Evolutionary conservation across 1,139 yeast genomes (phyloP).

Genomic region (Blastobotrys indianensis): DNA sequence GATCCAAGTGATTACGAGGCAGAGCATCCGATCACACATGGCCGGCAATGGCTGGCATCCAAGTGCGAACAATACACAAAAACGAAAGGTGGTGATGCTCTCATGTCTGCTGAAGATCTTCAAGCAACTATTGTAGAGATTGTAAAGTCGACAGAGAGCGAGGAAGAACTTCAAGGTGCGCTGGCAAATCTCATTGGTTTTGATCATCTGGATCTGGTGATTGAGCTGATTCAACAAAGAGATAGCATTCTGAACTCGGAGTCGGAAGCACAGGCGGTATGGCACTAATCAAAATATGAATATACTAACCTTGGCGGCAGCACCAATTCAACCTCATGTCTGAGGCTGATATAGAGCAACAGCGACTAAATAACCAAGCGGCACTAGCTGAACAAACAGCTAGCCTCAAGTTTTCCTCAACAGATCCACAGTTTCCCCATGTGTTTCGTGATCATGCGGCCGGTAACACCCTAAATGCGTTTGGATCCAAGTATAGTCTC

Average conservation of each 20-base stretch:
- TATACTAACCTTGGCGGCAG: background rate
- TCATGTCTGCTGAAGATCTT: constrained; percentile 22
- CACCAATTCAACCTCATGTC: constrained; percentile 36
- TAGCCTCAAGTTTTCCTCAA: constrained; percentile 43
- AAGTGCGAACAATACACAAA: constrained; percentile 2
- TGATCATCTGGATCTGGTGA: constrained; percentile 74
- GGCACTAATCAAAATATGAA: background rate
- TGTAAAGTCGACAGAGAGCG: constrained; percentile 37
- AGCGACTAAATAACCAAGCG: constrained; percentile 50
- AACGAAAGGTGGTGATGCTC: constrained; percentile 7
- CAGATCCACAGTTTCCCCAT: constrained; percentile 68
- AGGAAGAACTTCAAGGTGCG: constrained; percentile 59
- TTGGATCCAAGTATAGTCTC: constrained; percentile 72
- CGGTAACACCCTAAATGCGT: constrained; percentile 62
- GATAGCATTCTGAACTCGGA: background rate
- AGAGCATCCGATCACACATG: background rate
- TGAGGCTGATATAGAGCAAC: constrained; percentile 52
- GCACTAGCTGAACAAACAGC: constrained; percentile 39
- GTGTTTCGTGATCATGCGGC: constrained; percentile 71
- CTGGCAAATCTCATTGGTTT: constrained; percentile 78
- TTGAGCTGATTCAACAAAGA: constrained; percentile 56
- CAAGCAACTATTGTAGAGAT: constrained; percentile 25
- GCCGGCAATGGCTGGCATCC: background rate
- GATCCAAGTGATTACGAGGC: no score
- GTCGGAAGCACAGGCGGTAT: background rate